phyloP scores from a whole-genome alignment of 768 basidiomycete genomes.

The Pilatotrama ljubarskyi region DNA sequence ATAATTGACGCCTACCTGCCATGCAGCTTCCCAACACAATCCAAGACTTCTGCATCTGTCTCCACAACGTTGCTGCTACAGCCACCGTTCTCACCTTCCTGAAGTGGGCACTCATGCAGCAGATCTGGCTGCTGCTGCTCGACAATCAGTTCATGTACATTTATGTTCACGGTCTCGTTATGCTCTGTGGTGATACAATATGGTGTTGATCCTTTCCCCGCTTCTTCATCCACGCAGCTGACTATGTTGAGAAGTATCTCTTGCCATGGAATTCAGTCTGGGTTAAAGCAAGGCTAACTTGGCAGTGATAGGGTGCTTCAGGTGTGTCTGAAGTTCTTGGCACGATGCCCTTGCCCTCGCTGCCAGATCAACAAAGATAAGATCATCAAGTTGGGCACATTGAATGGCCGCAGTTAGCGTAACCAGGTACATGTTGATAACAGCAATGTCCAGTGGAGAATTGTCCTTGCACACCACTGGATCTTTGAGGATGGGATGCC shows the following conservation, averaged over 20 bases:
- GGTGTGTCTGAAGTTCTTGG: slow-evolving; percentile 40
- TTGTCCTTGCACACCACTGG: slow-evolving; percentile 12
- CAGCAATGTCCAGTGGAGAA: not conserved
- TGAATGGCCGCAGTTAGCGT: not conserved
- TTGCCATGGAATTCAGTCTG: too few species aligned
- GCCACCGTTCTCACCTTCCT: slow-evolving; percentile 32
- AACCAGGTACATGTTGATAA: slow-evolving; percentile 11
- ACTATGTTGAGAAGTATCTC: slow-evolving; percentile 40
- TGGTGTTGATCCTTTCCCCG: slow-evolving; percentile 23
- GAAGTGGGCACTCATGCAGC: slow-evolving; percentile 34
- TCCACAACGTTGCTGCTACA: slow-evolving; percentile 16
- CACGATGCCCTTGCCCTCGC: slow-evolving; percentile 40
- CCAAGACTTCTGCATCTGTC: slow-evolving; percentile 29
- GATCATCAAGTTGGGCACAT: slow-evolving; percentile 33
- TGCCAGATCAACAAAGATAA: slow-evolving; percentile 35
- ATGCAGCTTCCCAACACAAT: slow-evolving; percentile 34
- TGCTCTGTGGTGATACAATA: slow-evolving; percentile 30
- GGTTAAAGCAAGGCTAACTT: too few species aligned
- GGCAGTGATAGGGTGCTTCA: slow-evolving; percentile 34
- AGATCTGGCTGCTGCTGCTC: slow-evolving; percentile 23
- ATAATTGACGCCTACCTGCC: too few species aligned
- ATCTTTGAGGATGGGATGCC: slow-evolving; percentile 21
- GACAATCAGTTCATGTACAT: slow-evolving; percentile 27
- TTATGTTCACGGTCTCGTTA: slow-evolving; percentile 28
- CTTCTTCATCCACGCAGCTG: slow-evolving; percentile 31